Base-by-base conservation (phyloP, 306 rosid species). In the Coriaria nepalensis region DNA sequence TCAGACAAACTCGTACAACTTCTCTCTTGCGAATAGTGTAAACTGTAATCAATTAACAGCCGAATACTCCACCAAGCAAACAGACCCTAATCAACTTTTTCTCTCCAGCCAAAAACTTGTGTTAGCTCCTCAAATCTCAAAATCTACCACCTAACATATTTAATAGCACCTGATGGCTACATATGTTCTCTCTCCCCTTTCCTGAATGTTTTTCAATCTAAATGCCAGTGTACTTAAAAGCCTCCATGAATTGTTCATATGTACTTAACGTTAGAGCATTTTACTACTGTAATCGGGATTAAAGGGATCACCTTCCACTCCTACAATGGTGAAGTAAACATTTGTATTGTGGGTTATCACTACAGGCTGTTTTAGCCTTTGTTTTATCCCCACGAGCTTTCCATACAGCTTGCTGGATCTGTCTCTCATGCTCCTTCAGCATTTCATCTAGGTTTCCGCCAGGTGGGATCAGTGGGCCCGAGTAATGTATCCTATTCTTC, bases 391-490 rank as follows among this genome's bases (percentile, higher is more conserved):
- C n/a, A 37, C 77, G 75, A 62, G 82, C 84, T 74, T 82, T 87
- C 49, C 92, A 83, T 10, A 77, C 78, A 7, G 86, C 86, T 13
- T 59, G 61, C 59, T 77, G 92, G 59, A 82, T 77, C 75, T 79
- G 79, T 65, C 65, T 78, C 68, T 86, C 92, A 5, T 82, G 90
- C 67, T 82, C 80, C 73, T 75, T 82, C 10, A 82, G 78, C 83
- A 82, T 75, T 56, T 82, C 83, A 61, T 77, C 94, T 4, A 82
- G 61, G 64, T 77, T 70, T 54, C 81, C 82, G 6, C 69, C 83
- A 4, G 65, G 71, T 42, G 84, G 71, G 54, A 73, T 51, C 69
- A 79, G 59, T 6, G 87, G 92, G 48, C 96, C 94, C 9, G 94
- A 82, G 72, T 65, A 78, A 63, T 82, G 78, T 33, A 73, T 56